Conservation (phyloP, 2,329 filamentous ascomycete genomes). For the Penicillium brasilianum region DNA sequence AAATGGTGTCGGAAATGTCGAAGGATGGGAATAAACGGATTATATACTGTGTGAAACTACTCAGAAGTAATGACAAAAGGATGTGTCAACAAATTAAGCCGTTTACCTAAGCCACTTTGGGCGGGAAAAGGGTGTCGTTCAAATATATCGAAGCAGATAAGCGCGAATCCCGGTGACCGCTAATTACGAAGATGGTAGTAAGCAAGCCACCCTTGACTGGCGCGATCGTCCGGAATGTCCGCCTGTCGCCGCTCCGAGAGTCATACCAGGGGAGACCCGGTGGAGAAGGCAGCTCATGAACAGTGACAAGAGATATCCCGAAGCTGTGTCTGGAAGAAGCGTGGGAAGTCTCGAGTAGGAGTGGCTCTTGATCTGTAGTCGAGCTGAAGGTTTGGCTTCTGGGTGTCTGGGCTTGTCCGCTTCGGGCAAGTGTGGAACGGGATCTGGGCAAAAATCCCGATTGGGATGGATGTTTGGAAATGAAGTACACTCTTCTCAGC, state of each 20-base stretch:
- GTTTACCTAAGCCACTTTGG: background rate
- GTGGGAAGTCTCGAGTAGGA: background rate
- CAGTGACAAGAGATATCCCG: background rate
- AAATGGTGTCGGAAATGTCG: background rate
- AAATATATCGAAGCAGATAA: background rate
- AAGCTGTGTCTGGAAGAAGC: background rate
- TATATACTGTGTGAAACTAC: background rate
- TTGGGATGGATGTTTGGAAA: background rate
- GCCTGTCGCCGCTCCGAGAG: background rate
- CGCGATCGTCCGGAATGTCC: background rate
- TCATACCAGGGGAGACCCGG: background rate
- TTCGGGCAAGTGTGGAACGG: background rate
- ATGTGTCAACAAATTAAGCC: background rate
- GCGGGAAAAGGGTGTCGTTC: no score
- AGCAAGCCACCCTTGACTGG: background rate
- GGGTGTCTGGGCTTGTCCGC: background rate
- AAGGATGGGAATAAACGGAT: background rate
- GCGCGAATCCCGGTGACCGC: background rate
- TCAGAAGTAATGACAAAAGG: background rate
- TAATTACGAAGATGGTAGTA: background rate
- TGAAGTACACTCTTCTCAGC: background rate
- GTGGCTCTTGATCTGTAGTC: background rate
- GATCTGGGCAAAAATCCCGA: background rate
- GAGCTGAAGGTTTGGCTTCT: background rate
- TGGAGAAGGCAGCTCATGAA: background rate